Base-by-base conservation (phyloP, 139 green algal genomes). In the Coccomyxa sp. region DNA sequence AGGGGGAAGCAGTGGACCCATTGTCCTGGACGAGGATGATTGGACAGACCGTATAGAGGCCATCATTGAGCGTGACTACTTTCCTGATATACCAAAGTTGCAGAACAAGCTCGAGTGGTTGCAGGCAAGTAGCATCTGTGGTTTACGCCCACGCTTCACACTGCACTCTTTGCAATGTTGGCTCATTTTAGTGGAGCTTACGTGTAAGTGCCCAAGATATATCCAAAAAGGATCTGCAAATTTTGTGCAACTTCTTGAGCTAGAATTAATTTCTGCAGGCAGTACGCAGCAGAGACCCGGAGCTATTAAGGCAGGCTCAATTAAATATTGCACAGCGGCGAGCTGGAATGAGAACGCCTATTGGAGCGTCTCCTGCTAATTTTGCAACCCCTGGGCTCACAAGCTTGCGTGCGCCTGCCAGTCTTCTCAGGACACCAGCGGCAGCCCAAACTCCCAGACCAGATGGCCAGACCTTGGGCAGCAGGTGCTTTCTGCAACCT, bases 1-100 rank as follows among this genome's bases (percentile, higher is more conserved):
- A 51, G 38, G 38, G 38, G 7, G 38, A 51, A 51, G 38, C 38
- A 51, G 38, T 51, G 38, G 38, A 51, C 38, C 38, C 7, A 7
- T 77, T n/a, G 89, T 97, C 0, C 82, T 97, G 0, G 88, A 95
- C 0, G 95, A 98, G 82, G 95, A 97, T 38, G 91, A 93, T 7
- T 98, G 90, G 85, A 86, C 89, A 0, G 82, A 87, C 30, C 85
- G 81, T 16, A 82, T 98, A 11, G 96, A 96, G 58, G 84, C 90
- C 23, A 98, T 98, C 45, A 95, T 98, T 10, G 91, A 98, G 87
- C 84, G 96, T 0, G 96, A 98, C 89, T 98, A 94, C 87, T 98
- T 98, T 77, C 96, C 96, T 11, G 93, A 98, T 80, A 68, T 98
- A 7, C 88, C 92, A 15, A 92, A 93, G 79, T 89, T 98, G 82